Conservation (phyloP, 1,284 basidiomycete genomes). For the Moesziomyces aphidis region DNA sequence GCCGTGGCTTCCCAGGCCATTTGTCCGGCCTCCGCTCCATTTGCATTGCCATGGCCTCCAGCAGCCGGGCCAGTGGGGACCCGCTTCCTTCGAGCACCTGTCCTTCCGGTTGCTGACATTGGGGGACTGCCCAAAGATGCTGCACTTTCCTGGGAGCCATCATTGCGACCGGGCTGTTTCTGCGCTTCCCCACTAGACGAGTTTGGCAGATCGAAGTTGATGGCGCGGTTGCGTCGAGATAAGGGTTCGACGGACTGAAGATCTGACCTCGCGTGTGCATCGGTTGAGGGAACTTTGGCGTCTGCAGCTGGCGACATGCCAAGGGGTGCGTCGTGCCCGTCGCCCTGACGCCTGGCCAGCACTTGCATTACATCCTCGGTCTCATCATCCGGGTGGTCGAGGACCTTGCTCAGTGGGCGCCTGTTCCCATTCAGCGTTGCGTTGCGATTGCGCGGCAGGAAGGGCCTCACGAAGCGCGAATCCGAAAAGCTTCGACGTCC, state of each 20-base stretch:
- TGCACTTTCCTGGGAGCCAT: background rate
- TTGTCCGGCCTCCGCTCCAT: background rate
- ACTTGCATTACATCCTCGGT: background rate
- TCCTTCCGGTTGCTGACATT: background rate
- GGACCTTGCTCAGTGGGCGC: slow-evolving; percentile 35
- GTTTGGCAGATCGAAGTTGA: too few relatives aligned
- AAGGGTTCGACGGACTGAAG: too few relatives aligned
- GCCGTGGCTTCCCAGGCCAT: background rate
- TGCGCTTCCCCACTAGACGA: background rate
- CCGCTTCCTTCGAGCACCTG: background rate
- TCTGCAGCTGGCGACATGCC: background rate
- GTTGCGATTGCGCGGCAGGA: slow-evolving; percentile 25
- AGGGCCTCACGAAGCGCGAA: slow-evolving; percentile 39
- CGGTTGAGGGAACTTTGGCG: background rate
- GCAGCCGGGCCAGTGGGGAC: background rate
- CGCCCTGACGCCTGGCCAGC: background rate
- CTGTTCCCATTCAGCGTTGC: slow-evolving; percentile 7
- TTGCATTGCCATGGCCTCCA: background rate
- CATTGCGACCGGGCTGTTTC: background rate
- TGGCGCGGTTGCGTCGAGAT: too few relatives aligned
- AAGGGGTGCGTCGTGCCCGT: background rate
- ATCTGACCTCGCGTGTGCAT: background rate
- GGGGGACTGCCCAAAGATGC: background rate
- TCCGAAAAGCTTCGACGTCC: slow-evolving; percentile 43
- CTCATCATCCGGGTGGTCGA: slow-evolving; percentile 35